phyloP scores from a whole-genome alignment of 495 filamentous ascomycete genomes.

The Opeltia flavorubescens region DNA sequence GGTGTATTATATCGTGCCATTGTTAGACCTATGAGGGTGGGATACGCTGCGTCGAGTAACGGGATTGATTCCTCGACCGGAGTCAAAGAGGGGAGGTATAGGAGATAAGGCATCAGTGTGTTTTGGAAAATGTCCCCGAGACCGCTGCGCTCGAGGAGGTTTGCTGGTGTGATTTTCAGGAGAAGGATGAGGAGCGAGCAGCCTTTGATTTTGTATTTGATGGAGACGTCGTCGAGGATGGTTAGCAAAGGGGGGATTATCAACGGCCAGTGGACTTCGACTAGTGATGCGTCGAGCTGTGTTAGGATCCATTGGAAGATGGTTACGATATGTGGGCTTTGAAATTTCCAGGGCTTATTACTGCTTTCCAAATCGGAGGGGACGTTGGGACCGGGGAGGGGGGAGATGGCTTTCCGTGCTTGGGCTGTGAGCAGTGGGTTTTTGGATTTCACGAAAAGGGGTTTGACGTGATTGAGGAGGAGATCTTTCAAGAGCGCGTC shows the following conservation, averaged over 20 bases:
- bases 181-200: conserved; percentile 46
- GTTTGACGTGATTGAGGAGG: conserved; percentile 37
- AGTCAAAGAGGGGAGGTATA: conserved; percentile 65
- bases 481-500: conserved; percentile 28
- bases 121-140: conserved; percentile 68
- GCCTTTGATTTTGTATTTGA: conserved; percentile 41
- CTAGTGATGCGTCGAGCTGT: conserved; percentile 21
- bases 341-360: conserved; percentile 62
- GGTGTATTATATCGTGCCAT: conserved; percentile 23
- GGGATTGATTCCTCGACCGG: conserved; percentile 53
- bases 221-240: conserved; percentile 56
- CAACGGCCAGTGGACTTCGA: conserved; percentile 55
- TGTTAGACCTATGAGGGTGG: conserved; percentile 46
- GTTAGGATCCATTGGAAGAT: conserved; percentile 53
- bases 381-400: conserved; percentile 29
- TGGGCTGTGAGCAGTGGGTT: conserved; percentile 46
- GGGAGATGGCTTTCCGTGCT: conserved; percentile 45
- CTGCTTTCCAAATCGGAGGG: conserved; percentile 32
- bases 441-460: conserved; percentile 55
- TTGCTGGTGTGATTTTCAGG: conserved; percentile 33
- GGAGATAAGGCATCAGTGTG: conserved; percentile 56
- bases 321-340: conserved; percentile 43
- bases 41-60: conserved; percentile 53
- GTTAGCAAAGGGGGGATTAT: conserved; percentile 72
- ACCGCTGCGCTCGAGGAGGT: conserved; percentile 55